Percentiles rank a stretch among this genome's conserved stretches.
Evolutionary conservation across 2,329 filamentous ascomycete genomes (phyloP).

Genomic region (Pseudogymnoascus sp.): DNA sequence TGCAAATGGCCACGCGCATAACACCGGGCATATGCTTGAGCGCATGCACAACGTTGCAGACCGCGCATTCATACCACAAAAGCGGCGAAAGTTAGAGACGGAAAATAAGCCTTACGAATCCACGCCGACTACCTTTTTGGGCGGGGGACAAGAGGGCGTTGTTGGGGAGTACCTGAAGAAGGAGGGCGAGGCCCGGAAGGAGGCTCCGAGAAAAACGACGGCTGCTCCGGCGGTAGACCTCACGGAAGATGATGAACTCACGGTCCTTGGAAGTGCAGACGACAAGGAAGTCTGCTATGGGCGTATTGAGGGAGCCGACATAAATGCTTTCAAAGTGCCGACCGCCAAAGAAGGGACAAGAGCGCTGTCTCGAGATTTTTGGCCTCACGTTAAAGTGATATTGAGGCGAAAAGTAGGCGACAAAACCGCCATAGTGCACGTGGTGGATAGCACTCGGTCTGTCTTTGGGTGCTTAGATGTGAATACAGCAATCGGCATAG

Average conservation of each 20-base stretch:
- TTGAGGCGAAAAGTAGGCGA: conserved; percentile 54
- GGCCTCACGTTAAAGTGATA: conserved; percentile 68
- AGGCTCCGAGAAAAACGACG: conserved; percentile 26
- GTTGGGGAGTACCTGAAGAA: conserved; percentile 62
- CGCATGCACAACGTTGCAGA: conserved; percentile 67
- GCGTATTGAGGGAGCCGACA: conserved; percentile 58
- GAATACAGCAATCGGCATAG: conserved; percentile 59
- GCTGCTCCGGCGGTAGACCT: conserved; percentile 34
- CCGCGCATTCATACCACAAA: conserved; percentile 54
- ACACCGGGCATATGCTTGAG: conserved; percentile 52
- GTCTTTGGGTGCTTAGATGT: conserved; percentile 72
- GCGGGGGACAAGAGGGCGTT: conserved; percentile 47
- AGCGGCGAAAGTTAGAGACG: conserved; percentile 54
- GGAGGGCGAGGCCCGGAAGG: conserved; percentile 40
- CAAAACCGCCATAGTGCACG: conserved; percentile 55
- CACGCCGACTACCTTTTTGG: conserved; percentile 33
- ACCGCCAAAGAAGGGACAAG: conserved; percentile 57
- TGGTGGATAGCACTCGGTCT: conserved; percentile 62
- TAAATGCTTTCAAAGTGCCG: conserved; percentile 63
- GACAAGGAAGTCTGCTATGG: conserved; percentile 76
- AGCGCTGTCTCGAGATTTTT: conserved; percentile 50
- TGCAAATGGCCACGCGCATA: conserved; percentile 18
- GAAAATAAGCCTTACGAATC: neutral
- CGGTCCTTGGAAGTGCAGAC: conserved; percentile 50
- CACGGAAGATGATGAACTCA: conserved; percentile 42